Percentiles rank a stretch among this genome's conserved stretches.
These are phyloP conservation scores for Phytophthora fragariae DNA, from an alignment of 352 stramenopile genomes.

Conservation along the genomic window DNA sequence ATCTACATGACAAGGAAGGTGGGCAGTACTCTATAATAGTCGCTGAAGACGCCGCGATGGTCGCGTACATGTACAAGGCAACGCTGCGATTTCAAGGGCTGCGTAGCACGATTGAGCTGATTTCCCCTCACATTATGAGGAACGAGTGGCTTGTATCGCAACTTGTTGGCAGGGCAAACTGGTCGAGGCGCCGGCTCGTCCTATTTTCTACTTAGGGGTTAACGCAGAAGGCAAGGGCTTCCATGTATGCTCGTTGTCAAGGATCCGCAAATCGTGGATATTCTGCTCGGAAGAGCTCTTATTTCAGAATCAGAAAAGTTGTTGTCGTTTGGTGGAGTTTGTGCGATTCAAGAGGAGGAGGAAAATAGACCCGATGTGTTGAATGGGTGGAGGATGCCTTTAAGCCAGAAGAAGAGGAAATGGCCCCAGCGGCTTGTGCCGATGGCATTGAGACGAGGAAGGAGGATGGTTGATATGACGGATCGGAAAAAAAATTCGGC, in stretches of 20 bases:
- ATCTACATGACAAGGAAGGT: conserved; percentile 16
- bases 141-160: conserved; percentile 28
- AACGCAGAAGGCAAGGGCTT: conserved; percentile 22
- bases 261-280: conserved; percentile 19
- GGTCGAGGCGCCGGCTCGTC: background rate
- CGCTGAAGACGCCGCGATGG: conserved; percentile 25
- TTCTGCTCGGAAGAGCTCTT: conserved; percentile 26
- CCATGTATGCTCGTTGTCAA: conserved; percentile 30
- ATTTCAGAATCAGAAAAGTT: conserved; percentile 32
- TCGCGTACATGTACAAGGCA: conserved; percentile 14
- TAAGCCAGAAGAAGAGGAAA: conserved; percentile 1
- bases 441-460: background rate
- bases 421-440: background rate
- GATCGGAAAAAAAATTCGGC: background rate
- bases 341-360: conserved; percentile 5
- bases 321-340: background rate
- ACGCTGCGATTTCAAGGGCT: conserved; percentile 35
- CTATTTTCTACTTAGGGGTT: conserved; percentile 27
- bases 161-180: conserved; percentile 13
- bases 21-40: conserved; percentile 10
- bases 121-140: conserved; percentile 37
- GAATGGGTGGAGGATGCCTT: background rate
- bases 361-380: background rate
- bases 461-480: background rate
- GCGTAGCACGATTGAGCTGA: conserved; percentile 31